Evolutionary conservation across 768 basidiomycete genomes (phyloP).

Genomic region (Infundibulicybe gibba): DNA sequence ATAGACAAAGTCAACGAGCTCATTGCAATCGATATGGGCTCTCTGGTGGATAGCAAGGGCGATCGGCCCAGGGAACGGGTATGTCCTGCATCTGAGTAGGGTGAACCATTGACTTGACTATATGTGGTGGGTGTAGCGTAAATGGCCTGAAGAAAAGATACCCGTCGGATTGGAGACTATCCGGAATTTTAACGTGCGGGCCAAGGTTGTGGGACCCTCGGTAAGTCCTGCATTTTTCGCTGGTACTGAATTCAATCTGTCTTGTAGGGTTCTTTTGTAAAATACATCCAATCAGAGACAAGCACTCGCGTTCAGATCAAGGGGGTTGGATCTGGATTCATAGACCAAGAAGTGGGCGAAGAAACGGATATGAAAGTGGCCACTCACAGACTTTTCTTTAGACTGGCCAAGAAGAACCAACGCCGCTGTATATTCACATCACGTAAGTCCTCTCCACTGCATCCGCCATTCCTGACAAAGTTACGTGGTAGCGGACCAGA

Average conservation of each 20-base stretch:
- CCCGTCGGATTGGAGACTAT: slow-evolving; percentile 86
- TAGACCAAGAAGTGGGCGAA: slow-evolving; percentile 44
- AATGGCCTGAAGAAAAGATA: slow-evolving; percentile 98
- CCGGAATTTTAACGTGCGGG: slow-evolving; percentile 95
- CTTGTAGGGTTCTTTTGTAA: slow-evolving; percentile 85
- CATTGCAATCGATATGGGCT: slow-evolving; percentile 71
- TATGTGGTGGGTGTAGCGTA: slow-evolving; percentile 47
- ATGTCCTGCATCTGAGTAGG: slow-evolving; percentile 4
- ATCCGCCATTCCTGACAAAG: slow-evolving; percentile 3
- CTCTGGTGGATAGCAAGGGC: slow-evolving; percentile 77
- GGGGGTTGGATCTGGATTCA: slow-evolving; percentile 87
- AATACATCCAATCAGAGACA: slow-evolving; percentile 94
- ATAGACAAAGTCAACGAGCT: slow-evolving; percentile 73
- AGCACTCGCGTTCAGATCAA: slow-evolving; percentile 95
- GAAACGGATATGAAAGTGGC: too few species aligned
- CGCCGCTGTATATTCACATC: slow-evolving; percentile 90
- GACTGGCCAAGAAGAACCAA: slow-evolving; percentile 83
- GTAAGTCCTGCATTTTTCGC: slow-evolving; percentile 35
- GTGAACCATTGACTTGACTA: background rate
- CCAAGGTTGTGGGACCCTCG: slow-evolving; percentile 94
- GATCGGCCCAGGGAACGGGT: slow-evolving; percentile 68
- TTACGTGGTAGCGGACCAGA: slow-evolving; percentile 61
- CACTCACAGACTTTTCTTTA: slow-evolving; percentile 18
- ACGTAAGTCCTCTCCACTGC: slow-evolving; percentile 52
- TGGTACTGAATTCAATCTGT: too few species aligned